Base-by-base conservation (phyloP, 352 stramenopile species). In the Phytophthora syringae region DNA sequence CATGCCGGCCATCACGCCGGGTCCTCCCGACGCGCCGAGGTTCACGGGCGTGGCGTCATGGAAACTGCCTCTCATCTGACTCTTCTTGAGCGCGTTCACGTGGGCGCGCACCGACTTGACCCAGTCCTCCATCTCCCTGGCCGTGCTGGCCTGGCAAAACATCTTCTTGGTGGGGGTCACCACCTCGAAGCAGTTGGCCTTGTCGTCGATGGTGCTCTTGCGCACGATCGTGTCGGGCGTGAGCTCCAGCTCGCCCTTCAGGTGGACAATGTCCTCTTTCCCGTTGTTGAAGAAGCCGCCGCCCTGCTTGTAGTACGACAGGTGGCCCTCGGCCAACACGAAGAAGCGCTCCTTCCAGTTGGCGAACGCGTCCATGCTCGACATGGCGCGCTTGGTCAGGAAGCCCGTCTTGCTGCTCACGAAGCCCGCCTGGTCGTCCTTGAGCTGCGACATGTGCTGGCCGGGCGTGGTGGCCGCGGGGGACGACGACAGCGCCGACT, bases 291-390 rank as follows among this genome's bases (percentile, higher is more conserved):
- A 95, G 54, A 95, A 93, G 39, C 87, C 87, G 28, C 87, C 84
- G 27, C 84, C 85, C 25, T 94, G 85, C 50, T 95, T 95, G 66
- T 95, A 95, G 69, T 95, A 95, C 40, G 79, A 92, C 70, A 95
- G 68, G 52, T 94, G 84, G 47, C 84, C 85, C 45, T 95, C 86
- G 0, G 87, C 84, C 10, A 95, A 64, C 53, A 95, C 87, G 51
- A 95, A 95, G 72, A 95, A 95, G 3, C 87, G 85, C 67, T 94
- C 85, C 55, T 93, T 92, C 87, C 87, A 95, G 67, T 95, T 95
- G 21, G 87, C 87, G 48, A 95, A 92, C 7, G 87, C 87, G 60
- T 94, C 87, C 80, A 95, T 95, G 22, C 80, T 90, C 16, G 85
- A 93, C 80, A 95, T 95, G 48, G 87, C 85, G 18, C 87, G 80